Evolutionary conservation across 257 asterid genomes (phyloP).

Genomic region (Capsicum baccatum): DNA sequence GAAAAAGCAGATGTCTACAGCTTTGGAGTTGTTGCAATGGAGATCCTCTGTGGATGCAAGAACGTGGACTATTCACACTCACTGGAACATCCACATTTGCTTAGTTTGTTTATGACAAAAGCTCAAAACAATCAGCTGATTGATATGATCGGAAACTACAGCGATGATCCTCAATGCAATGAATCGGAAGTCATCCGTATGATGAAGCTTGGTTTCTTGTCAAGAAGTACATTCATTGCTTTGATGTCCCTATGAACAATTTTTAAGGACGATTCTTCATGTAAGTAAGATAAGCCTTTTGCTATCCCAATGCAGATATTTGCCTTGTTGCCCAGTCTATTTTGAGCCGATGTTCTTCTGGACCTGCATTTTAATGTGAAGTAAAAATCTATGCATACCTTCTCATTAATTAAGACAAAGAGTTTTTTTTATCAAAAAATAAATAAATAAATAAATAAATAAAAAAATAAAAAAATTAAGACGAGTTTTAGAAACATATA

Average conservation of each 20-base stretch:
- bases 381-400: background rate
- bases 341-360: background rate
- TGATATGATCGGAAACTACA: slow-evolving; percentile 29
- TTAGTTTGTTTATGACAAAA: slow-evolving; percentile 33
- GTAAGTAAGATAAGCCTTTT: slow-evolving; percentile 28
- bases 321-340: background rate
- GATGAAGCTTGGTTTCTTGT: slow-evolving; percentile 28
- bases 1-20: slow-evolving; percentile 42
- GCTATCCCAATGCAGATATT: slow-evolving; percentile 33
- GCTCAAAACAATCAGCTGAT: slow-evolving; percentile 29
- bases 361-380: slow-evolving; percentile 16
- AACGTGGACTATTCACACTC: slow-evolving; percentile 28
- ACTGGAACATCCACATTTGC: slow-evolving; percentile 31
- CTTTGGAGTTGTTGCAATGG: slow-evolving; percentile 39
- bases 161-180: slow-evolving; percentile 29
- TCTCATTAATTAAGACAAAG: no score
- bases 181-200: slow-evolving; percentile 27
- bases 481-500: no score
- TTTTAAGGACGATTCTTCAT: slow-evolving; percentile 21
- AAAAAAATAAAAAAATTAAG: no score
- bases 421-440: no score
- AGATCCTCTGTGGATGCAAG: slow-evolving; percentile 35
- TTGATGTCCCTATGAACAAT: slow-evolving; percentile 35
- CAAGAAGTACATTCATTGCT: slow-evolving; percentile 29
- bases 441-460: no score